A percentile compares a stretch with the other conserved stretches of the same genome.
Evolutionary conservation across 1,284 basidiomycete genomes (phyloP).

Genomic region (Moesziomyces sp.): DNA sequence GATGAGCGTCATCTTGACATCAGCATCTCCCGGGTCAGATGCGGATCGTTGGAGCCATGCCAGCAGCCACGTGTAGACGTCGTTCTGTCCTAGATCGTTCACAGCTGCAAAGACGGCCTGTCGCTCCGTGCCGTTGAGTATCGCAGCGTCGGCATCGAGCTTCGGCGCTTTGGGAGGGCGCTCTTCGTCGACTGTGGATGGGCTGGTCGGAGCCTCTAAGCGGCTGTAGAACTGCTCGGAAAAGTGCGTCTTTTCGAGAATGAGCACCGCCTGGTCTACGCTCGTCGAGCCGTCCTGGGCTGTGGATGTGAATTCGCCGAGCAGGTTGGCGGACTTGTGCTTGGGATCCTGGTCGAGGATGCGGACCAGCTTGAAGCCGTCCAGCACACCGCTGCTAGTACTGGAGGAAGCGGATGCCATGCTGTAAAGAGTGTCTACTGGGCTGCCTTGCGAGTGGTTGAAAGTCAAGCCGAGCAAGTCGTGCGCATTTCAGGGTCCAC

Average conservation of each 20-base stretch:
- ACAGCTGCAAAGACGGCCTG: slow-evolving; percentile 24
- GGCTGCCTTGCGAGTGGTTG: too few relatives aligned
- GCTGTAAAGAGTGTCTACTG: background rate
- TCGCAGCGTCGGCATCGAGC: background rate
- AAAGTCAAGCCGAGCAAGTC: background rate
- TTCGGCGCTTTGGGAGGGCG: background rate
- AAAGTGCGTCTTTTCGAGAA: slow-evolving; percentile 65
- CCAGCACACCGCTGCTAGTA: slow-evolving; percentile 10
- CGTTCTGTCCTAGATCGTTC: slow-evolving; percentile 58
- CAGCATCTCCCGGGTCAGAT: slow-evolving; percentile 22
- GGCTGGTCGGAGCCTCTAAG: background rate
- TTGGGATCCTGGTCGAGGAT: slow-evolving; percentile 56
- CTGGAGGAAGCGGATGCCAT: background rate
- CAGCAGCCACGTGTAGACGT: slow-evolving; percentile 65
- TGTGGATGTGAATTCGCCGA: slow-evolving; percentile 27
- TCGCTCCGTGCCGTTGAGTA: background rate
- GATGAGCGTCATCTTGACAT: slow-evolving; percentile 64
- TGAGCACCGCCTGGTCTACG: slow-evolving; percentile 49
- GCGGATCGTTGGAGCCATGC: slow-evolving; percentile 32
- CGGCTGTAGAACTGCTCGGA: slow-evolving; percentile 29
- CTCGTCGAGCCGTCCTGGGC: background rate
- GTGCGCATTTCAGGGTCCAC: slow-evolving; percentile 24
- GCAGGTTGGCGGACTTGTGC: slow-evolving; percentile 37
- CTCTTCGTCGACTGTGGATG: background rate
- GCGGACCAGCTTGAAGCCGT: slow-evolving; percentile 51